Percentiles rank a stretch among this genome's conserved stretches.
Evolutionary conservation across 768 basidiomycete genomes (phyloP).

Genomic region (Hortiboletus campestris): DNA sequence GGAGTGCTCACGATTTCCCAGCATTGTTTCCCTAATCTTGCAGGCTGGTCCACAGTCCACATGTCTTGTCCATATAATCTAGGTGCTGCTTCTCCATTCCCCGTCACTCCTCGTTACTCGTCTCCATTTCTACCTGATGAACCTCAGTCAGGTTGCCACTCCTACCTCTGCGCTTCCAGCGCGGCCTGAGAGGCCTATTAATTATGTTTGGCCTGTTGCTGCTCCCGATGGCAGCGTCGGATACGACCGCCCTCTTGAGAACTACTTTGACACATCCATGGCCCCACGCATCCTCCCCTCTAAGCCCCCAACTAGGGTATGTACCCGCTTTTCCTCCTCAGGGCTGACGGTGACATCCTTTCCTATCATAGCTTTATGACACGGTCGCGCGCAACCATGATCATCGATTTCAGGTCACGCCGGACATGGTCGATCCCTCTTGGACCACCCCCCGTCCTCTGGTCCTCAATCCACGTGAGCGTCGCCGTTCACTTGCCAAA

Average conservation of each 20-base stretch:
- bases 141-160: background rate
- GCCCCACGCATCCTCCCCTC: constrained; percentile 15
- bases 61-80: constrained; percentile 18
- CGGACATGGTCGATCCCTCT: constrained; percentile 12
- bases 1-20: background rate
- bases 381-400: constrained; percentile 30
- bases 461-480: constrained; percentile 13
- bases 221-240: constrained; percentile 14
- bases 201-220: constrained; percentile 8
- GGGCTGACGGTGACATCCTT: background rate
- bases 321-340: background rate
- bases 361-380: constrained; percentile 27
- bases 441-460: constrained; percentile 10
- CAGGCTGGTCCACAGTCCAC: constrained; percentile 22
- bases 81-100: background rate
- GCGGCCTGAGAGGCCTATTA: constrained; percentile 12
- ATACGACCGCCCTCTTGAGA: constrained; percentile 25
- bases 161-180: constrained; percentile 11
- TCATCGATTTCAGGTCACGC: constrained; percentile 12
- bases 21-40: constrained; percentile 18
- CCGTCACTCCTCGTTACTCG: background rate
- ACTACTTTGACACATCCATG: constrained; percentile 26
- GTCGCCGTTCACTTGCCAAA: constrained; percentile 14
- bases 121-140: constrained; percentile 11
- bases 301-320: constrained; percentile 12